Conservation (phyloP, 495 filamentous ascomycete species). For the Xylaria venustula region DNA sequence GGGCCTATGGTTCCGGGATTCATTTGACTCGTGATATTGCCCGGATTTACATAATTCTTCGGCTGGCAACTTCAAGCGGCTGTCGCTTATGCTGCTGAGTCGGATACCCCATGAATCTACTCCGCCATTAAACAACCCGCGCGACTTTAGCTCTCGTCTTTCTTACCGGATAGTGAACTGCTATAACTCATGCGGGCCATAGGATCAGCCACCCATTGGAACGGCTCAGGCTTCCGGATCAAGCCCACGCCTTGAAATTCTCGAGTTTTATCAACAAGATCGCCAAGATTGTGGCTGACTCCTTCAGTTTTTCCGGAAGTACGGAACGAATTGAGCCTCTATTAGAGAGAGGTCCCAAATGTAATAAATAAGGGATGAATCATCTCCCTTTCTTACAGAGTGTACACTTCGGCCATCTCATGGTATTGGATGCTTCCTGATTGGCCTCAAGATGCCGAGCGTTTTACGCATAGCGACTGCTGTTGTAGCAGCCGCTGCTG, state of each 20-base stretch:
- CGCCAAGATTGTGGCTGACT: slow-evolving; percentile 7
- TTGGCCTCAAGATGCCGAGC: slow-evolving; percentile 29
- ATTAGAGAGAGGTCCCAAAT: slow-evolving; percentile 14
- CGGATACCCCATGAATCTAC: slow-evolving; percentile 19
- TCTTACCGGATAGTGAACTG: slow-evolving; percentile 19
- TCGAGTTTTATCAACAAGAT: background rate
- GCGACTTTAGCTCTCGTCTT: slow-evolving; percentile 16
- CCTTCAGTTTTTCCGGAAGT: slow-evolving; percentile 21
- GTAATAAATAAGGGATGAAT: slow-evolving; percentile 26
- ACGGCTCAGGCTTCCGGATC: slow-evolving; percentile 28
- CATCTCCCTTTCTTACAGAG: slow-evolving; percentile 12
- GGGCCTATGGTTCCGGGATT: slow-evolving; percentile 1
- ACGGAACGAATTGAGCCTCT: slow-evolving; percentile 24
- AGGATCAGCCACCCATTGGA: slow-evolving; percentile 17
- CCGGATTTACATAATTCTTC: slow-evolving; percentile 18
- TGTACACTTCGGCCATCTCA: slow-evolving; percentile 13
- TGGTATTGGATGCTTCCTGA: slow-evolving; percentile 30
- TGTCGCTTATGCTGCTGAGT: slow-evolving; percentile 31
- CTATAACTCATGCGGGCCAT: slow-evolving; percentile 26
- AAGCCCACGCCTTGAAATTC: slow-evolving; percentile 12
- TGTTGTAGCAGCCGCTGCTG: slow-evolving; percentile 27
- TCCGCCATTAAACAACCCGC: slow-evolving; percentile 24
- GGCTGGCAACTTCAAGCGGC: slow-evolving; percentile 23
- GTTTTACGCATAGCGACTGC: slow-evolving; percentile 30
- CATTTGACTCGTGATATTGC: slow-evolving; percentile 17